These are phyloP conservation scores for Ceraceosorus guamensis DNA, from an alignment of 1,284 basidiomycete genomes.

Conservation along the genomic window DNA sequence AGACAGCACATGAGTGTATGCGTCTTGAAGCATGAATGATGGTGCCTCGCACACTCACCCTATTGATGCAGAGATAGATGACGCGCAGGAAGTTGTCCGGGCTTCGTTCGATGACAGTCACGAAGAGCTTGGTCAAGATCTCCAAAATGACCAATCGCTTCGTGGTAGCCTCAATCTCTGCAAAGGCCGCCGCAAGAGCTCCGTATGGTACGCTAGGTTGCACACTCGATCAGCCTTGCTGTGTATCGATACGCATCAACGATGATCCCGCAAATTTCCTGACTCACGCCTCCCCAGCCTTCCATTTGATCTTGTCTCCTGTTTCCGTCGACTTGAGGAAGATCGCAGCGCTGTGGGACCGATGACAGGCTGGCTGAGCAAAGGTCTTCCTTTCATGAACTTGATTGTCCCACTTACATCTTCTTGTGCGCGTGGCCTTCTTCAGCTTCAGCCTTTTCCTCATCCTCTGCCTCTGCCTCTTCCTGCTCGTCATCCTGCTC, in stretches of 20 bases:
- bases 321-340: conserved; percentile 20
- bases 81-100: conserved; percentile 69
- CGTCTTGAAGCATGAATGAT: neutral
- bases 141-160: conserved; percentile 91
- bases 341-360: conserved; percentile 26
- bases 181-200: conserved; percentile 79
- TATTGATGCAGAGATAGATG: conserved; percentile 95
- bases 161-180: conserved; percentile 85
- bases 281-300: conserved; percentile 71
- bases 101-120: conserved; percentile 79
- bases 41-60: no score
- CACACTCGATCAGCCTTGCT: no score
- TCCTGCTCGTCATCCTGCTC: conserved; percentile 20
- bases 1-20: conserved; percentile 13
- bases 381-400: no score
- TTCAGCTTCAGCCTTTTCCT: conserved; percentile 44
- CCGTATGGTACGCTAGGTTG: conserved; percentile 92
- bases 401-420: no score
- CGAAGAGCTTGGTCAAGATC: conserved; percentile 75
- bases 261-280: no score
- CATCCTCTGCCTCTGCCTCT: conserved; percentile 52
- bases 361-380: no score
- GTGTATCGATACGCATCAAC: no score
- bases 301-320: conserved; percentile 61
- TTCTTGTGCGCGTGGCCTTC: conserved; percentile 52